Base-by-base conservation (phyloP, 345 rosid genomes). In the Aquilaria sinensis region DNA sequence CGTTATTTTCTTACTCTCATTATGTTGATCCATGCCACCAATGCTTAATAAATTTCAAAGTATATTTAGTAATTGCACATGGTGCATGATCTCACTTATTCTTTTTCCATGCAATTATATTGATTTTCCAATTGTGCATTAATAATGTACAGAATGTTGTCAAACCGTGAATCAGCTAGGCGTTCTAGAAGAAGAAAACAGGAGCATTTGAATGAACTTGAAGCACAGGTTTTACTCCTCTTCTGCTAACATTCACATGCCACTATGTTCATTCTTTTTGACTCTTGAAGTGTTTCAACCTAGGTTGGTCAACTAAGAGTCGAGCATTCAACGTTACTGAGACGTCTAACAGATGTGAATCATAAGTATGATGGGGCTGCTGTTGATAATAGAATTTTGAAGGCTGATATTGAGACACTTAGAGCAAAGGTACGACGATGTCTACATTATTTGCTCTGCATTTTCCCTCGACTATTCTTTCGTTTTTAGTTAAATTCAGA, bases 121-220 rank as follows among this genome's bases (percentile, higher is more conserved):
- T 37, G 5, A 37, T 4, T 37, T 37, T 9, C 43, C 8, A 37
- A 5, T 37, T 37, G 43, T 37, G 7, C 43, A 37, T 37, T 37
- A 37, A 5, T 37, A 37, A 37, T 37, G 43, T 9, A 37, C 77
- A 92, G 98, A 85, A 89, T 89, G 98, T 73, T 73, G 72, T 92
- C 98, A 43, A 92, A 92, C 80, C 85, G 96, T 67, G 98, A 92
- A 81, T 92, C 98, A 51, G 98, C 98, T 57, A 85, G 96, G 68
- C 96, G 98, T 23, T 92, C 98, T 62, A 79, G 98, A 78, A 80
- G 86, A 76, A 85, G 95, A 77, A 92, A 89, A 61, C 96, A 86
- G 52, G 96, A 81, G 47, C 96, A 89, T 65, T 62, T 88, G 67
- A 82, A 60, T 78, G 98, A 92, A 71, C 87, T 87, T 9, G 96